Base-by-base conservation (phyloP, 805 yeast species). In the Wickerhamomyces chambardii region DNA sequence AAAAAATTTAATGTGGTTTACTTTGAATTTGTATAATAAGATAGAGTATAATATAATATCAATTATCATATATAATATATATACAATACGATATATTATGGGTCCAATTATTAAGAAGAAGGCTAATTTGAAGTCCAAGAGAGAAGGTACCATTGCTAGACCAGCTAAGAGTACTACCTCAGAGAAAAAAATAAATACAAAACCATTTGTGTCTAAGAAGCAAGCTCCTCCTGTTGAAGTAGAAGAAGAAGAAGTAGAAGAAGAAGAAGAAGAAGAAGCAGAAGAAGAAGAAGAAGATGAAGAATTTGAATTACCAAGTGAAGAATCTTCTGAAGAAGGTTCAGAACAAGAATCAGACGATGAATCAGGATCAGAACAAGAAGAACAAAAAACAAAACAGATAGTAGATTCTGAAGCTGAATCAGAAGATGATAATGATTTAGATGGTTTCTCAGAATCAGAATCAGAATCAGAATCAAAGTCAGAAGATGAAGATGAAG, bases 231-330 rank as follows among this genome's bases (percentile, higher is more conserved):
- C n/a, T n/a, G n/a, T n/a, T n/a, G n/a, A n/a, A n/a, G n/a, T n/a
- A n/a, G n/a, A n/a, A n/a, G n/a, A n/a, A n/a, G n/a, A 42, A 31
- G 37, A 38, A 28, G 42, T 37, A 31, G 53, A 51, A 35, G 51
- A 52, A 36, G 48, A 51, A 38, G 40, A 52, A 19, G 50, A 44
- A 30, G 58, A 56, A 30, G 50, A 43, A 27, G 29, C 34, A n/a
- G 39, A 43, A 33, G 50, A 49, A 4, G 48, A 48, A 33, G 55
- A 59, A 35, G 45, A 43, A 32, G 36, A 50, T 17, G 43, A 40
- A 18, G 40, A 44, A 18, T 39, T 44, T 29, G 62, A 53, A 19
- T 48, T 53, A 11, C 55, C 46, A 15, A 39, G 44, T 31, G 43
- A 42, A 17, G 50, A 45, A 8, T 19, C 22, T 4, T 19, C 22